Evolutionary conservation across 164 flowering plant genomes (phyloP).

Genomic region (Nymphaea thermarum): DNA sequence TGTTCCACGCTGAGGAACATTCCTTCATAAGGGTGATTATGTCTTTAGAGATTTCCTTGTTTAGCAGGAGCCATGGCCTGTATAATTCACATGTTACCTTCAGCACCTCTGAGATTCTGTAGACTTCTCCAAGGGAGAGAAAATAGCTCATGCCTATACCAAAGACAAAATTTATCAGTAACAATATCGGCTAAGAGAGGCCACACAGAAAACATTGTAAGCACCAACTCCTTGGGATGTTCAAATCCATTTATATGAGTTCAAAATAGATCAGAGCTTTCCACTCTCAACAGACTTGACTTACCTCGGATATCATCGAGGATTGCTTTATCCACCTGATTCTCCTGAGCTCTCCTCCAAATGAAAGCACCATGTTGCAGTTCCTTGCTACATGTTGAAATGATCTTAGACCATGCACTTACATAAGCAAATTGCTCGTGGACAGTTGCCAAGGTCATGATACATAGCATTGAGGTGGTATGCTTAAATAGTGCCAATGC

Average conservation of each 20-base stretch:
- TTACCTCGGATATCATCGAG: background rate
- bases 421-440: constrained; percentile 48
- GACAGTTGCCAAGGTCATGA: constrained; percentile 37
- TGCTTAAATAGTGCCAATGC: constrained; percentile 54
- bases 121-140: constrained; percentile 69
- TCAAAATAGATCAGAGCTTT: background rate
- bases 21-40: constrained; percentile 36
- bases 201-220: background rate
- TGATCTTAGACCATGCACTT: constrained; percentile 53
- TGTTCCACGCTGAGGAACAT: constrained; percentile 51
- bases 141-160: constrained; percentile 52
- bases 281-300: background rate
- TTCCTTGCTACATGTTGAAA: constrained; percentile 62
- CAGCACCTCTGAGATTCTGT: constrained; percentile 46
- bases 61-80: constrained; percentile 63
- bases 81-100: constrained; percentile 44
- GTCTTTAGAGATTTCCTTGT: constrained; percentile 12
- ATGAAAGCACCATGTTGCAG: constrained; percentile 57
- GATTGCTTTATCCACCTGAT: constrained; percentile 2
- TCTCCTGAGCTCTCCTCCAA: constrained; percentile 49
- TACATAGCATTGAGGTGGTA: constrained; percentile 27
- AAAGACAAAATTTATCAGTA: background rate
- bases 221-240: background rate
- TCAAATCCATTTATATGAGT: background rate
- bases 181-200: background rate